phyloP scores from a whole-genome alignment of 2,329 filamentous ascomycete species.

The Allantophomopsis cytisporea region DNA sequence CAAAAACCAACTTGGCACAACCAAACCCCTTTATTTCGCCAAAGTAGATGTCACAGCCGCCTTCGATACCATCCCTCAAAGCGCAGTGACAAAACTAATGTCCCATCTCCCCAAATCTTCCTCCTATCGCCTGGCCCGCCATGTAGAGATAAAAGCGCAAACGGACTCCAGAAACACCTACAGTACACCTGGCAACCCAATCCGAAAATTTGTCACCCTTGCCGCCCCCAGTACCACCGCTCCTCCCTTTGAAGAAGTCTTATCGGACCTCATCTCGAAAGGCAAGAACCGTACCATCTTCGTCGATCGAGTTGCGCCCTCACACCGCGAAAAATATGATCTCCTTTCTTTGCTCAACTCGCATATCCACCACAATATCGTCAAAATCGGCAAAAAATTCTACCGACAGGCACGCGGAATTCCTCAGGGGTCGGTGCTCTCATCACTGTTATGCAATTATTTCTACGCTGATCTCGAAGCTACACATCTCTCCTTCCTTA shows the following conservation, averaged over 20 bases:
- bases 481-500: constrained; percentile 53
- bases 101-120: constrained; percentile 37
- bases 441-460: constrained; percentile 80
- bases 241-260: constrained; percentile 15
- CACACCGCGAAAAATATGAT: constrained; percentile 37
- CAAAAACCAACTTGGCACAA: constrained; percentile 32
- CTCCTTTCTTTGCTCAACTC: constrained; percentile 60
- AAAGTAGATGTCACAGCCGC: constrained; percentile 88
- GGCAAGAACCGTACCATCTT: constrained; percentile 54
- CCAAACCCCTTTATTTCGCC: constrained; percentile 59
- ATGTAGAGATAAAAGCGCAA: constrained; percentile 54
- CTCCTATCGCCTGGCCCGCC: constrained; percentile 58
- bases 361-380: constrained; percentile 74
- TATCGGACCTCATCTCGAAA: constrained; percentile 15
- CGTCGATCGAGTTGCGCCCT: constrained; percentile 52
- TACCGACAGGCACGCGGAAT: constrained; percentile 84
- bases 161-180: constrained; percentile 7
- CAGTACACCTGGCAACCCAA: constrained; percentile 8
- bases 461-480: constrained; percentile 85
- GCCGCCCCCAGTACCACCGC: constrained; percentile 14
- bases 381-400: constrained; percentile 78
- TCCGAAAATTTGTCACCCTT: constrained; percentile 14
- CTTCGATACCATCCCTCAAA: constrained; percentile 90
- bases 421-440: constrained; percentile 83
- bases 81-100: constrained; percentile 55